These are phyloP conservation scores for Camellia japonica DNA, from an alignment of 148 eudicot genomes.

Conservation along the genomic window DNA sequence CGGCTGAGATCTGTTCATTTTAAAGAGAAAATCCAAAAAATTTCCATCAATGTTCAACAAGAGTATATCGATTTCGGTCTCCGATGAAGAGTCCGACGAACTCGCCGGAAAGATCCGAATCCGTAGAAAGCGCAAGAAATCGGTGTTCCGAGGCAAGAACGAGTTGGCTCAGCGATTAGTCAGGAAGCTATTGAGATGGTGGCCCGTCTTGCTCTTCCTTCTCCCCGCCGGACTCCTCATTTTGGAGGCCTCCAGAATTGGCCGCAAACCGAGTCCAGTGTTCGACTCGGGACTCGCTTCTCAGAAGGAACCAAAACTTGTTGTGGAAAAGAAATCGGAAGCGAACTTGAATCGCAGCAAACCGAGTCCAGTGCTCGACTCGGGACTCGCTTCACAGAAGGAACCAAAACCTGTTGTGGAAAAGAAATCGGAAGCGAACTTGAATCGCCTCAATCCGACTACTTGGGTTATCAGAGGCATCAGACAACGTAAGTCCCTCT, in stretches of 20 bases:
- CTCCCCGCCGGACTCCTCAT: slow-evolving; percentile 40
- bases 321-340: neutral
- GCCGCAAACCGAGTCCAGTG: slow-evolving; percentile 20
- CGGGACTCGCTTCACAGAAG: too few relatives aligned
- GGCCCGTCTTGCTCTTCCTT: slow-evolving; percentile 57
- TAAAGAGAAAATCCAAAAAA: too few relatives aligned
- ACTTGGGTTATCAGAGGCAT: slow-evolving; percentile 60
- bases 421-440: slow-evolving; percentile 34
- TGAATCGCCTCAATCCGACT: slow-evolving; percentile 55
- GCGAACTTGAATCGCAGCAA: too few relatives aligned
- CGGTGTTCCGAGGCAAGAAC: slow-evolving; percentile 19
- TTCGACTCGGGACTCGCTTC: neutral
- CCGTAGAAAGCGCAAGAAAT: slow-evolving; percentile 55
- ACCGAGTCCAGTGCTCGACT: too few relatives aligned
- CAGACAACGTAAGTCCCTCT: slow-evolving; percentile 58
- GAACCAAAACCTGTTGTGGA: too few relatives aligned
- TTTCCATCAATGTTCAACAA: slow-evolving; percentile 17
- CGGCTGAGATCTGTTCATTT: too few relatives aligned
- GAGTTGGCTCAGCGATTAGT: slow-evolving; percentile 22
- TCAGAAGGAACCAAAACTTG: slow-evolving; percentile 10
- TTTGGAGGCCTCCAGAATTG: slow-evolving; percentile 58
- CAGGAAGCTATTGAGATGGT: slow-evolving; percentile 46
- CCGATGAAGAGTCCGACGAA: slow-evolving; percentile 59
- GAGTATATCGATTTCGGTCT: slow-evolving; percentile 41
- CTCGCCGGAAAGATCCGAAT: slow-evolving; percentile 24